A percentile compares a stretch with the other conserved stretches of the same genome.
phyloP scores from a whole-genome alignment of 2,329 filamentous ascomycete genomes.

The Phoma sp. region DNA sequence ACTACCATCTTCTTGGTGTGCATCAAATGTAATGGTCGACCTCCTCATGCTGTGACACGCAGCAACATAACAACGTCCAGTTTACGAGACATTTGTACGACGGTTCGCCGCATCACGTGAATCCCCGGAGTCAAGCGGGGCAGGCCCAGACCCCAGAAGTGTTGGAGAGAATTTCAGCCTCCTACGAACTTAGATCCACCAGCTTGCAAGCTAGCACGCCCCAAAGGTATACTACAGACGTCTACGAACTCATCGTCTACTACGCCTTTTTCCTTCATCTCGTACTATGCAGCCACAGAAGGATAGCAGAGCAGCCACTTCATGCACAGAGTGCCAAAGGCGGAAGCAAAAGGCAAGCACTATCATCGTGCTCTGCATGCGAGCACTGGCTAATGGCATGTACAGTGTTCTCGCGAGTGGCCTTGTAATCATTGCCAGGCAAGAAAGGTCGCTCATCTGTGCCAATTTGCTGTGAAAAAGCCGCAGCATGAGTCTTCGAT shows the following conservation, averaged over 20 bases:
- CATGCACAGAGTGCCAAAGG: conserved; percentile 59
- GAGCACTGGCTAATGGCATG: conserved; percentile 22
- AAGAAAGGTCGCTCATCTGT: conserved; percentile 58
- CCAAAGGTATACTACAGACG: not conserved
- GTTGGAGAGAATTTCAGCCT: conserved; percentile 4
- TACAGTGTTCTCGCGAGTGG: conserved; percentile 59
- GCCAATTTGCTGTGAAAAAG: conserved; percentile 53
- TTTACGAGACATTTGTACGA: not conserved
- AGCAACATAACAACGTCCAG: not conserved
- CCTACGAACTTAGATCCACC: not conserved
- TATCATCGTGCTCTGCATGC: not conserved
- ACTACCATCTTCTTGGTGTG: not conserved
- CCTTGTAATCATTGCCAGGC: conserved; percentile 60
- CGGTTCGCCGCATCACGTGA: conserved; percentile 11
- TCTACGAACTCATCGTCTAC: not conserved
- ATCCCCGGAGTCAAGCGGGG: not conserved
- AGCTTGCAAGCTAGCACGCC: conserved; percentile 1
- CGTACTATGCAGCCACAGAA: conserved; percentile 33
- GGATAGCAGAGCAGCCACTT: conserved; percentile 34
- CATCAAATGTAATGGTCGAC: not conserved
- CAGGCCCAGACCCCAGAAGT: no score
- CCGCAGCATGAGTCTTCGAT: conserved; percentile 27
- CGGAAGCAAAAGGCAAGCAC: conserved; percentile 58
- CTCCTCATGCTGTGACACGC: not conserved
- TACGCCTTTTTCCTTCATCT: not conserved